These are phyloP conservation scores for Beauveria medogensis DNA, from an alignment of 2,329 filamentous ascomycete genomes.

Conservation along the genomic window DNA sequence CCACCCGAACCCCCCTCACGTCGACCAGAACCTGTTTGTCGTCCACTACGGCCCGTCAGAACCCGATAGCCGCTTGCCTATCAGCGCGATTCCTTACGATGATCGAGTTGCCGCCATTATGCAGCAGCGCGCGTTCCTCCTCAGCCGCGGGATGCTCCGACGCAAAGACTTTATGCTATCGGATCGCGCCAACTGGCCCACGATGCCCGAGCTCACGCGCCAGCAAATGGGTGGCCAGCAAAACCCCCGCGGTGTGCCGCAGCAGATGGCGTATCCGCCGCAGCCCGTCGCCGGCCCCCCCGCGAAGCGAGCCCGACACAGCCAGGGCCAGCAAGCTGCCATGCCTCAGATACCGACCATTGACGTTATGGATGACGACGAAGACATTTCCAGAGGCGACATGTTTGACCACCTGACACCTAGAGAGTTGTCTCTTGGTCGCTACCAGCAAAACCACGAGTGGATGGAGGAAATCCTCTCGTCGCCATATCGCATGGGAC, in stretches of 20 bases:
- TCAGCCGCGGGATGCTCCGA: constrained; percentile 69
- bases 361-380: constrained; percentile 69
- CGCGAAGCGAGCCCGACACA: constrained; percentile 45
- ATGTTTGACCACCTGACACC: constrained; percentile 85
- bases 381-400: constrained; percentile 81
- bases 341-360: constrained; percentile 31
- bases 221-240: constrained; percentile 44
- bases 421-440: constrained; percentile 75
- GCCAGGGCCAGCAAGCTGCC: constrained; percentile 29
- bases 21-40: constrained; percentile 81
- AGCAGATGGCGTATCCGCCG: constrained; percentile 55
- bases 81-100: constrained; percentile 56
- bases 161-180: constrained; percentile 93
- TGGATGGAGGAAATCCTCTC: constrained; percentile 98
- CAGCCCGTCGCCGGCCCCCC: constrained; percentile 43
- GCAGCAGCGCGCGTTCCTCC: constrained; percentile 55
- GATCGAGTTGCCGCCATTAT: constrained; percentile 53
- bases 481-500: constrained; percentile 76
- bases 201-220: constrained; percentile 52
- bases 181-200: constrained; percentile 84
- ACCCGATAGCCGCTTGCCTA: constrained; percentile 62
- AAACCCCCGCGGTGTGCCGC: constrained; percentile 42
- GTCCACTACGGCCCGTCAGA: constrained; percentile 81
- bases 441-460: constrained; percentile 92
- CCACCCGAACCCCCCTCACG: constrained; percentile 58